Percentiles rank a stretch among this genome's conserved stretches.
Evolutionary conservation across 2,329 filamentous ascomycete genomes (phyloP).

Genomic region (Apiospora sp.): DNA sequence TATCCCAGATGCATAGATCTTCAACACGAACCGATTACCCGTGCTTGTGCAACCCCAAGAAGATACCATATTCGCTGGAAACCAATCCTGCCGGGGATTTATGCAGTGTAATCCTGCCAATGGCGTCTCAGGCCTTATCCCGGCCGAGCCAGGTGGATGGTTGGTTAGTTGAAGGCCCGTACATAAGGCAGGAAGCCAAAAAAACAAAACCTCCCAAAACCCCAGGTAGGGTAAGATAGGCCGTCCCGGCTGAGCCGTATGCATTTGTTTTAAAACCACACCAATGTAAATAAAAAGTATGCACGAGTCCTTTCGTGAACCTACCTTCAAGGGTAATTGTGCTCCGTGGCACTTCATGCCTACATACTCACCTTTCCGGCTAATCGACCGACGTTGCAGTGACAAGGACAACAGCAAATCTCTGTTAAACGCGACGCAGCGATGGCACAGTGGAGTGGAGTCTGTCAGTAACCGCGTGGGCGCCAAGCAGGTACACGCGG

Average conservation of each 20-base stretch:
- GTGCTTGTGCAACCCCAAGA: not conserved
- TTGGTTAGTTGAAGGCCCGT: not conserved
- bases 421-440: constrained; percentile 19
- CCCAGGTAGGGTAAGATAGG: not conserved
- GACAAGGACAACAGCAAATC: constrained; percentile 18
- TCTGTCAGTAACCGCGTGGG: constrained; percentile 20
- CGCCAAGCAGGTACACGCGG: constrained; percentile 14
- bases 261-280: too few relatives aligned
- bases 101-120: not conserved
- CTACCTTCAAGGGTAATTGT: not conserved
- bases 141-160: not conserved
- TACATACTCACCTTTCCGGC: not conserved
- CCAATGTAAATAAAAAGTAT: not conserved
- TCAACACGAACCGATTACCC: not conserved
- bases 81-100: not conserved
- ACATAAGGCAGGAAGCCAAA: not conserved
- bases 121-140: not conserved
- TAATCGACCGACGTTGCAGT: constrained; percentile 18
- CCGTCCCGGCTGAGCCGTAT: not conserved
- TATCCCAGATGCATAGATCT: not conserved
- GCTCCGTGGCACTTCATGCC: not conserved
- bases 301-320: not conserved
- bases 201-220: too few relatives aligned
- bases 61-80: not conserved
- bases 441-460: constrained; percentile 2